Conservation (phyloP, 2,329 filamentous ascomycete genomes). For the Monosporascus sp. region DNA sequence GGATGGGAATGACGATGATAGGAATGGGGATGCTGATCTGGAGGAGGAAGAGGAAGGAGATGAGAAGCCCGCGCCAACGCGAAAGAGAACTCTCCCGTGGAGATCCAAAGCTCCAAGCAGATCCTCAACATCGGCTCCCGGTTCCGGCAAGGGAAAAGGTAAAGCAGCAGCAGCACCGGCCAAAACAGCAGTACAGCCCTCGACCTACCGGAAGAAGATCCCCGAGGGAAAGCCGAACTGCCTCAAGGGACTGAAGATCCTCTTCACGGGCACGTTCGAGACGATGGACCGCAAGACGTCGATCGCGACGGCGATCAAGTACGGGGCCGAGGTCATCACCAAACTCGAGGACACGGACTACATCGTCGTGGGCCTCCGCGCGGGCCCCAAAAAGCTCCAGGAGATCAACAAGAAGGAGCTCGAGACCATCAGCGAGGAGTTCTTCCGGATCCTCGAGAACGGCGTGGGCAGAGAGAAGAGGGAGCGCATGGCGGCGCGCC, state of each 20-base stretch:
- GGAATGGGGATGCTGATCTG: neutral
- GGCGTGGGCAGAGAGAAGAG: conserved; percentile 8
- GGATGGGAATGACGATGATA: neutral
- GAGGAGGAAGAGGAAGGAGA: conserved; percentile 6
- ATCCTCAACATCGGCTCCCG: neutral
- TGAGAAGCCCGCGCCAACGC: neutral
- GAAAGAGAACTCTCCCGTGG: neutral
- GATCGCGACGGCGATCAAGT: conserved; percentile 6
- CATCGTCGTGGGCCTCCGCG: conserved; percentile 8
- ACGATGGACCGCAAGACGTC: conserved; percentile 12
- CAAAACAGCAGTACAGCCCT: conserved; percentile 7
- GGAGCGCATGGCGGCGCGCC: conserved; percentile 6
- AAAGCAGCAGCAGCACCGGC: neutral
- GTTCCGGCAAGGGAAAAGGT: neutral
- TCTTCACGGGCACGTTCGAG: conserved; percentile 11
- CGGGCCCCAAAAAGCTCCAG: conserved; percentile 7
- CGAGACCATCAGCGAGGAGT: conserved; percentile 4
- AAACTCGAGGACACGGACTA: conserved; percentile 13
- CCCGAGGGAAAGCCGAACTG: conserved; percentile 7
- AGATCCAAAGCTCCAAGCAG: neutral
- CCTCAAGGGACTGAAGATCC: conserved; percentile 7
- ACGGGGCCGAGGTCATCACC: conserved; percentile 7
- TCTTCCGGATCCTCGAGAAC: conserved; percentile 11
- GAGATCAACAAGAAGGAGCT: conserved; percentile 2
- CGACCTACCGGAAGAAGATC: conserved; percentile 9